phyloP scores from a whole-genome alignment of 495 filamentous ascomycete species.

The Hypoxylon rickii region DNA sequence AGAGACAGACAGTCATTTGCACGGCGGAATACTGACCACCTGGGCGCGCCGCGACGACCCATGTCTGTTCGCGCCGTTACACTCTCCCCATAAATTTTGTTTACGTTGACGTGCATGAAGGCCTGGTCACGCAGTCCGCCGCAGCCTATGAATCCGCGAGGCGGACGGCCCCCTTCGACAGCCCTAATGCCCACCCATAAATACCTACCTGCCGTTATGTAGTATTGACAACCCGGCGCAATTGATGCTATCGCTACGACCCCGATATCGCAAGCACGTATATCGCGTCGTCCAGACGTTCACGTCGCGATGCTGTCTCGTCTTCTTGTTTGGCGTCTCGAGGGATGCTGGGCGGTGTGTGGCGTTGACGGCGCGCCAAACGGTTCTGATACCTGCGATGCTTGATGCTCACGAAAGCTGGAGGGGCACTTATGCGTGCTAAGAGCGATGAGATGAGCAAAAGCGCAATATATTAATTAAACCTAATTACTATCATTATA shows the following conservation, averaged over 20 bases:
- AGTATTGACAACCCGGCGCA: background rate
- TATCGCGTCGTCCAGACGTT: background rate
- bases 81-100: constrained; percentile 30
- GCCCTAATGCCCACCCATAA: constrained; percentile 8
- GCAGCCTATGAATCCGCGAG: constrained; percentile 24
- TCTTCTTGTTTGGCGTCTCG: too few relatives aligned
- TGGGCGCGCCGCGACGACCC: constrained; percentile 4
- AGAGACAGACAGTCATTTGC: too few relatives aligned
- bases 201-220: constrained; percentile 3
- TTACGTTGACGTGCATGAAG: constrained; percentile 32
- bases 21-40: too few relatives aligned
- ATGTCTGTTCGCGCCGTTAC: constrained; percentile 8
- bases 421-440: too few relatives aligned
- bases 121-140: constrained; percentile 14
- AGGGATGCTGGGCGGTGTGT: too few relatives aligned
- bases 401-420: too few relatives aligned
- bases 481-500: too few relatives aligned
- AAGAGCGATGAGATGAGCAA: too few relatives aligned
- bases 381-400: too few relatives aligned
- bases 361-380: too few relatives aligned
- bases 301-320: background rate
- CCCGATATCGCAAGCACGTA: background rate
- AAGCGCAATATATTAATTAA: too few relatives aligned
- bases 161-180: constrained; percentile 17
- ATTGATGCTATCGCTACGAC: too few relatives aligned